Conservation (phyloP, 352 stramenopile genomes). For the Peronospora tabacina region DNA sequence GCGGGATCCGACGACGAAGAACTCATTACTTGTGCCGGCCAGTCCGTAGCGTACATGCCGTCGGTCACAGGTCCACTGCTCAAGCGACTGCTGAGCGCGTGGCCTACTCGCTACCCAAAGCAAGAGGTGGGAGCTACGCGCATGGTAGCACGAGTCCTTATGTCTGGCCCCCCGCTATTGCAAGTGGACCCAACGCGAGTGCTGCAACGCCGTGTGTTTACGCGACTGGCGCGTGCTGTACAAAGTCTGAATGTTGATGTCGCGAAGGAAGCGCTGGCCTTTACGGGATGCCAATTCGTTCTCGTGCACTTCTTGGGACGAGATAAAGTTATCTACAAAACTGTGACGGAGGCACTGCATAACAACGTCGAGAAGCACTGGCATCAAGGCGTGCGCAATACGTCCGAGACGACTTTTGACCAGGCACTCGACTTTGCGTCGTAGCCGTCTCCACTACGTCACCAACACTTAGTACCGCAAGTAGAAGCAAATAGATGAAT, state of each 20-base stretch:
- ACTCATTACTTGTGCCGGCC: conserved; percentile 70
- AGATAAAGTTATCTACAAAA: conserved; percentile 57
- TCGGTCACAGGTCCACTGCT: conserved; percentile 46
- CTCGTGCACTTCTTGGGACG: conserved; percentile 66
- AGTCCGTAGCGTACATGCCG: conserved; percentile 81
- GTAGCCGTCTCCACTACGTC: conserved; percentile 6
- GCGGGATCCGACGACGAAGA: conserved; percentile 75
- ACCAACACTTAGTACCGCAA: conserved; percentile 5
- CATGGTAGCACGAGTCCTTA: conserved; percentile 77
- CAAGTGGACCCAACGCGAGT: conserved; percentile 28
- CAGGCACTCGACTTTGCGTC: conserved; percentile 63
- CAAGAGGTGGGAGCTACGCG: conserved; percentile 72
- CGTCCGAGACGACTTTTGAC: conserved; percentile 68
- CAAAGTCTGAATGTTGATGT: conserved; percentile 58
- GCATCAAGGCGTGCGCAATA: conserved; percentile 59
- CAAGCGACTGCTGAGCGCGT: conserved; percentile 44
- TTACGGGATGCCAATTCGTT: conserved; percentile 75
- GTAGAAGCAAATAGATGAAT: conserved; percentile 29
- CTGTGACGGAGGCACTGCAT: conserved; percentile 59
- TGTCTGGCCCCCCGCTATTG: conserved; percentile 64
- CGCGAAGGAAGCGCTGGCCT: conserved; percentile 74
- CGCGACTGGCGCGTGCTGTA: conserved; percentile 46
- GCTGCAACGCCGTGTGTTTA: conserved; percentile 50
- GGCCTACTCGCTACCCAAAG: conserved; percentile 58
- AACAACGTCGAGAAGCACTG: conserved; percentile 54